Conservation (phyloP, 768 basidiomycete species). For the Megacollybia marginata region DNA sequence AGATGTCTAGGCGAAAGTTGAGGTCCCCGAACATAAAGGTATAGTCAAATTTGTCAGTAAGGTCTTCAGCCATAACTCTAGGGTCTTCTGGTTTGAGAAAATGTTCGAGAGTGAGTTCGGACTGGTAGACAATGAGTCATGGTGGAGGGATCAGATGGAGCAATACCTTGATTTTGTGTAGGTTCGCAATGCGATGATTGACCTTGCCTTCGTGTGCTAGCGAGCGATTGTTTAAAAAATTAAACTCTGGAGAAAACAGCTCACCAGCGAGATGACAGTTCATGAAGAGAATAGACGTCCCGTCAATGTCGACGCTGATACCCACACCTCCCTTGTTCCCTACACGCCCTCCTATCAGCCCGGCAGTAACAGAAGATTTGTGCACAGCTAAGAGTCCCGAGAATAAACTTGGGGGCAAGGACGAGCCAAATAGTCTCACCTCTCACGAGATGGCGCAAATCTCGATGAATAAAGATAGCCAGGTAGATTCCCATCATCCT, state of each 20-base stretch:
- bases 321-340: constrained; percentile 94
- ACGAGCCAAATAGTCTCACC: constrained; percentile 26
- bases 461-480: constrained; percentile 67
- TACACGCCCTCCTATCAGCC: constrained; percentile 82
- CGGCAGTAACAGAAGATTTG: constrained; percentile 79
- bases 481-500: constrained; percentile 87
- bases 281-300: constrained; percentile 80
- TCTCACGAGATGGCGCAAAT: constrained; percentile 54
- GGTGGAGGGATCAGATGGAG: background rate
- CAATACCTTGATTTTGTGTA: constrained; percentile 79
- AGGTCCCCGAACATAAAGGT: constrained; percentile 88
- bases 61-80: constrained; percentile 65
- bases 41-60: constrained; percentile 85
- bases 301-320: constrained; percentile 77
- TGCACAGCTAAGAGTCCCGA: constrained; percentile 45
- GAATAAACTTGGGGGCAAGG: background rate
- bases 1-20: constrained; percentile 86
- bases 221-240: background rate
- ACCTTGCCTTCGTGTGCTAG: constrained; percentile 73
- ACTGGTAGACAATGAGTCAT: constrained; percentile 27
- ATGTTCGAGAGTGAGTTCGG: constrained; percentile 71
- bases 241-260: constrained; percentile 5
- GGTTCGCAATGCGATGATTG: constrained; percentile 75
- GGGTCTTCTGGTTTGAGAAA: constrained; percentile 64
- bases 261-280: constrained; percentile 87